These are phyloP conservation scores for Somion occarium DNA, from an alignment of 1,284 basidiomycete species.

Conservation along the genomic window DNA sequence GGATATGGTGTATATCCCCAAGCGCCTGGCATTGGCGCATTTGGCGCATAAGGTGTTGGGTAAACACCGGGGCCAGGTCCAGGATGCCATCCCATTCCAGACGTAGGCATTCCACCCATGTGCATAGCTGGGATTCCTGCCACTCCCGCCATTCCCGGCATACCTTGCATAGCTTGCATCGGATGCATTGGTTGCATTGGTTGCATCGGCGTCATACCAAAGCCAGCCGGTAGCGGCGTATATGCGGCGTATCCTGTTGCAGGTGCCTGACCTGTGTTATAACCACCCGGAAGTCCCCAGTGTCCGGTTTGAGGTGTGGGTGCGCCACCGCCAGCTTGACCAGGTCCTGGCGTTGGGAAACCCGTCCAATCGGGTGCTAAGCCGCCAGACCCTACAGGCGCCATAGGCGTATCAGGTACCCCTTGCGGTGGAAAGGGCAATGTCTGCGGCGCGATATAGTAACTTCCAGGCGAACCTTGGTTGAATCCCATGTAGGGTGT, in stretches of 20 bases:
- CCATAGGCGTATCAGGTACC: slow-evolving; percentile 26
- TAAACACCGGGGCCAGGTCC: not conserved
- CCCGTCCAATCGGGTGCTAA: slow-evolving; percentile 25
- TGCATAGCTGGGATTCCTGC: not conserved
- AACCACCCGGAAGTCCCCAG: not conserved
- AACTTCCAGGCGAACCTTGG: not conserved
- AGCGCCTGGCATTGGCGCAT: not conserved
- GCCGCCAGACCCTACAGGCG: slow-evolving; percentile 16
- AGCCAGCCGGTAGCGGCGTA: slow-evolving; percentile 8
- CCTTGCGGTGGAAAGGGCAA: slow-evolving; percentile 18
- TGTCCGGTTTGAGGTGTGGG: not conserved
- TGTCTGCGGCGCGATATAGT: too few relatives aligned
- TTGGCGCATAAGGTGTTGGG: not conserved
- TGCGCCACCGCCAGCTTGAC: not conserved
- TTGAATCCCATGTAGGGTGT: too few relatives aligned
- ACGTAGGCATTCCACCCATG: too few relatives aligned
- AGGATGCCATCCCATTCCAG: not conserved
- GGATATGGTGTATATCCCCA: not conserved
- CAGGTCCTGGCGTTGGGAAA: slow-evolving; percentile 11
- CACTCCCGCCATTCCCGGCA: not conserved
- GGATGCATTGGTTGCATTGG: not conserved
- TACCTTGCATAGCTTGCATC: not conserved
- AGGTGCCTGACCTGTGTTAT: slow-evolving; percentile 1
- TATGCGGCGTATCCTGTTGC: slow-evolving; percentile 12
- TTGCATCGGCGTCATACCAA: not conserved